A percentile compares a stretch with the other conserved stretches of the same genome.
These are phyloP conservation scores for Ophiostoma montium DNA, from an alignment of 2,329 filamentous ascomycete genomes.

Conservation along the genomic window DNA sequence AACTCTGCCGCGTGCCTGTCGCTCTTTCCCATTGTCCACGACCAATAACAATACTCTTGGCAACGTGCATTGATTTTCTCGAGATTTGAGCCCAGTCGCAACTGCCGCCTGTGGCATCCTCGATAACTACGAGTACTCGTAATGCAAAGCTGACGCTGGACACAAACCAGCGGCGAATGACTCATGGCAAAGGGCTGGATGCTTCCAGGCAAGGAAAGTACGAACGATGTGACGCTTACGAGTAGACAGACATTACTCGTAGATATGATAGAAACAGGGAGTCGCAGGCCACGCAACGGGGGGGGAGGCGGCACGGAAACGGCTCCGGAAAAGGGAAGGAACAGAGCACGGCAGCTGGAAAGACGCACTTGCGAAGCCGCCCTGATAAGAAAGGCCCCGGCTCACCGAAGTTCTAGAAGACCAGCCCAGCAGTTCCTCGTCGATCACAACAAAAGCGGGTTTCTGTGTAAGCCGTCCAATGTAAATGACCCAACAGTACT, in stretches of 20 bases:
- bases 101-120: too few relatives aligned
- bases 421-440: background rate
- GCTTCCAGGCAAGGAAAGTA: background rate
- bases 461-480: conserved; percentile 4
- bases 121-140: too few relatives aligned
- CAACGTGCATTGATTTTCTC: background rate
- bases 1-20: background rate
- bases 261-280: background rate
- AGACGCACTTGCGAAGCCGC: background rate
- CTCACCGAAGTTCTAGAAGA: conserved; percentile 8
- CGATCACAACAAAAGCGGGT: conserved; percentile 8
- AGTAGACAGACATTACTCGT: background rate
- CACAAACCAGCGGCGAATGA: too few relatives aligned
- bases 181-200: background rate
- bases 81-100: too few relatives aligned
- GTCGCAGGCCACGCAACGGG: background rate
- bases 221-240: too few relatives aligned
- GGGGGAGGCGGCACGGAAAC: too few relatives aligned
- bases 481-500: conserved; percentile 5
- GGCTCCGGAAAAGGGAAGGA: background rate
- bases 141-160: too few relatives aligned
- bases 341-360: background rate
- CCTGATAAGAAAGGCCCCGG: background rate
- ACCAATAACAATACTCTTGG: background rate
- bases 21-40: background rate